These are phyloP conservation scores for Tricholoma furcatifolium DNA, from an alignment of 768 basidiomycete species.

Conservation along the genomic window DNA sequence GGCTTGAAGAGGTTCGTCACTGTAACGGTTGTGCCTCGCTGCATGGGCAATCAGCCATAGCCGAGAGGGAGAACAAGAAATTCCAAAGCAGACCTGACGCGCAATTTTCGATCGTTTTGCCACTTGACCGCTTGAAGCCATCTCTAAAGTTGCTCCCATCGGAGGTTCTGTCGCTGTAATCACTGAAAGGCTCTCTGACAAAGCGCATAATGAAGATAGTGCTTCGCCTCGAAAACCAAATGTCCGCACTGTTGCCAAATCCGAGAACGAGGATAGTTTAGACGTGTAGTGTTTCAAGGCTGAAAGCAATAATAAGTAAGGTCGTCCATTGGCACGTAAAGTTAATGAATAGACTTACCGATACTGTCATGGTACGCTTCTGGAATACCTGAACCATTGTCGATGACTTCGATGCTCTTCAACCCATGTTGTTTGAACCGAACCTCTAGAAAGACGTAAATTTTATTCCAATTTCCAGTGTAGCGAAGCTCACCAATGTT, in stretches of 20 bases:
- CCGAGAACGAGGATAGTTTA: slow-evolving; percentile 75
- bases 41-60: slow-evolving; percentile 2
- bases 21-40: slow-evolving; percentile 87
- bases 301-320: slow-evolving; percentile 24
- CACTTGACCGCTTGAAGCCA: slow-evolving; percentile 66
- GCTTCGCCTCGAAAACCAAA: slow-evolving; percentile 98
- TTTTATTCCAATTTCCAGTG: not conserved
- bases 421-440: slow-evolving; percentile 88
- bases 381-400: slow-evolving; percentile 89
- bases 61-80: not conserved
- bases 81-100: slow-evolving; percentile 54
- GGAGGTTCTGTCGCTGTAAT: slow-evolving; percentile 78
- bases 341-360: slow-evolving; percentile 45
- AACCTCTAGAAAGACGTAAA: slow-evolving; percentile 56
- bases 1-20: slow-evolving; percentile 73
- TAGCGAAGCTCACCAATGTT: slow-evolving; percentile 60
- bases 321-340: not conserved
- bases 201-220: slow-evolving; percentile 86
- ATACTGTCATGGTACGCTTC: slow-evolving; percentile 74
- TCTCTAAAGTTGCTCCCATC: slow-evolving; percentile 75
- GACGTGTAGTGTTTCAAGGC: slow-evolving; percentile 94
- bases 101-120: slow-evolving; percentile 63
- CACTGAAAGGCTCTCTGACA: slow-evolving; percentile 68
- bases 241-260: slow-evolving; percentile 69
- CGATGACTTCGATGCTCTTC: slow-evolving; percentile 80